A percentile compares a stretch with the other conserved stretches of the same genome.
These are phyloP conservation scores for Plantago major DNA, from an alignment of 257 asterid genomes.

Conservation along the genomic window DNA sequence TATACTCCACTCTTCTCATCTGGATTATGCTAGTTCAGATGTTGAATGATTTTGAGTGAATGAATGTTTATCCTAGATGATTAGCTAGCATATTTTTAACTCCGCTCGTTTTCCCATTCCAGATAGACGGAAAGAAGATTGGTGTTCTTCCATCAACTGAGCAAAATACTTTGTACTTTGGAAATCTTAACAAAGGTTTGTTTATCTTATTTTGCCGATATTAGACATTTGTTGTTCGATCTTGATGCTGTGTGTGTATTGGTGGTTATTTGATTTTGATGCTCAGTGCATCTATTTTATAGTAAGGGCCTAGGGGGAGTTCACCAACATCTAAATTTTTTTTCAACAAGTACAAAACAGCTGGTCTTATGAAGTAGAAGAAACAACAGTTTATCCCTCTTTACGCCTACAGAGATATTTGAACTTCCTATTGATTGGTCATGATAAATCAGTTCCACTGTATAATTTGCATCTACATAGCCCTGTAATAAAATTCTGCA, in stretches of 20 bases:
- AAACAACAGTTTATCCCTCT: too few species aligned
- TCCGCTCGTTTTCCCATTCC: conserved; percentile 23
- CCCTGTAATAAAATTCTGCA: too few species aligned
- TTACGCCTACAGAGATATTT: too few species aligned
- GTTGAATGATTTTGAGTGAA: conserved; percentile 11
- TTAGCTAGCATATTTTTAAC: conserved; percentile 4
- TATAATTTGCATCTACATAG: too few species aligned
- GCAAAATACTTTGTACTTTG: conserved; percentile 70
- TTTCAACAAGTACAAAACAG: too few species aligned
- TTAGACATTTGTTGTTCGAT: neutral
- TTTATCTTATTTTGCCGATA: conserved; percentile 14
- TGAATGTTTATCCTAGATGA: conserved; percentile 7
- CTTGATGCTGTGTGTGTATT: neutral
- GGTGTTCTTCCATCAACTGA: conserved; percentile 80
- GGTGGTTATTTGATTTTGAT: too few species aligned
- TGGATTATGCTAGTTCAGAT: conserved; percentile 3
- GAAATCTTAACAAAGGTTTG: conserved; percentile 89
- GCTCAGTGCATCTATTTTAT: too few species aligned
- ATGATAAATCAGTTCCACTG: too few species aligned
- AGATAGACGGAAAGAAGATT: conserved; percentile 83
- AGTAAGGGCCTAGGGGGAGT: too few species aligned
- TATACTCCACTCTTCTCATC: neutral
- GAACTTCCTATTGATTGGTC: too few species aligned
- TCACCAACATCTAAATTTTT: too few species aligned
- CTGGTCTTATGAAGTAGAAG: too few species aligned